Conservation (phyloP, 164 flowering plant species). For the Echeveria elegans region DNA sequence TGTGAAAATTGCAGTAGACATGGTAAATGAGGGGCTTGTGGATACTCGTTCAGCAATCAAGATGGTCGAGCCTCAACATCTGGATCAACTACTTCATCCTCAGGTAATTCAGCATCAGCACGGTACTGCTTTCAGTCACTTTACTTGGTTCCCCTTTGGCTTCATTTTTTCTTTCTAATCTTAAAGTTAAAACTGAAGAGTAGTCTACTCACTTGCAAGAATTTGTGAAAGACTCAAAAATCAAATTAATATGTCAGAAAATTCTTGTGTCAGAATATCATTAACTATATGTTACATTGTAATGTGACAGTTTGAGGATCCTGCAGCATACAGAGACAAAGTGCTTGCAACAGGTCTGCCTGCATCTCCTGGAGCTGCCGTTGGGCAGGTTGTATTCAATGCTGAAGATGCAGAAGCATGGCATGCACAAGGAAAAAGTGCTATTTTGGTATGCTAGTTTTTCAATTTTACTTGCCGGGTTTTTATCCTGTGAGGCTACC, state of each 20-base stretch:
- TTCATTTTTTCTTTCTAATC: background rate
- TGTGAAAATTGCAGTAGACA: conserved; percentile 89
- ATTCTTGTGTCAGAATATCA: background rate
- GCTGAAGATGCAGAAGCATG: conserved; percentile 94
- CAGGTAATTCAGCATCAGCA: conserved; percentile 51
- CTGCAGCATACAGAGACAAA: conserved; percentile 63
- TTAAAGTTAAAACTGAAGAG: no score
- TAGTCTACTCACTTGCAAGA: no score
- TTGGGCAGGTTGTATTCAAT: conserved; percentile 84
- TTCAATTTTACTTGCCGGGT: background rate
- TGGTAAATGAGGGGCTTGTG: conserved; percentile 87
- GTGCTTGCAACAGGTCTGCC: conserved; percentile 89
- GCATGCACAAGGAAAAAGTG: conserved; percentile 94
- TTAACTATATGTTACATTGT: background rate
- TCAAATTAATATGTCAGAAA: no score
- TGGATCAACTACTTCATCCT: conserved; percentile 98
- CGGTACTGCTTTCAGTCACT: no score
- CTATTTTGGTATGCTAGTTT: conserved; percentile 54
- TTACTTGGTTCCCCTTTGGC: no score
- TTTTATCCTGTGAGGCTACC: no score
- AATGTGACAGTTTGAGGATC: conserved; percentile 74
- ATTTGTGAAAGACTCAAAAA: no score
- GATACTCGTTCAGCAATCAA: conserved; percentile 59
- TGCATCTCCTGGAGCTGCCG: conserved; percentile 99
- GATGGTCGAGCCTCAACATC: conserved; percentile 97